Percentiles rank a stretch among this genome's conserved stretches.
Conservation (phyloP, 2,329 filamentous ascomycete genomes). For the Hypoxylon sp. region DNA sequence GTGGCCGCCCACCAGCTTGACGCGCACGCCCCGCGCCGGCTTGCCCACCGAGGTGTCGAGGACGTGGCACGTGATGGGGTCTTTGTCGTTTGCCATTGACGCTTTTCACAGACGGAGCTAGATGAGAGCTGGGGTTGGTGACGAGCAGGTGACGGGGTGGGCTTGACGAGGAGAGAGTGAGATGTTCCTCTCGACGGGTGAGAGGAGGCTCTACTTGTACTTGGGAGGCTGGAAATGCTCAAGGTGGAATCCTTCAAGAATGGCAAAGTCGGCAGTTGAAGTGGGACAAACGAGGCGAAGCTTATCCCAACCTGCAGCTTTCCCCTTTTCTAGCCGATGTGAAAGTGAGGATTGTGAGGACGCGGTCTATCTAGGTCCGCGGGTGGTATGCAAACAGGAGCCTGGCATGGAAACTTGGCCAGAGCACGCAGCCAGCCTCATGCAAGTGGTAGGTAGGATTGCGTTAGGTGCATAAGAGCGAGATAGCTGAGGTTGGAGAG, state of each 20-base stretch:
- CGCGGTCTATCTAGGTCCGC: no score
- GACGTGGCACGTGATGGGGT: conserved; percentile 85
- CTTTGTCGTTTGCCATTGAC: conserved; percentile 54
- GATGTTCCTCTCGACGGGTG: background rate
- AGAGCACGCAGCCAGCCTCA: no score
- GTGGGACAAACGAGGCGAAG: conserved; percentile 36
- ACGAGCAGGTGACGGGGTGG: background rate
- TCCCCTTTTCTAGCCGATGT: conserved; percentile 12
- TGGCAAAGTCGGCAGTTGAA: conserved; percentile 12
- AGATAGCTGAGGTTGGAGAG: background rate
- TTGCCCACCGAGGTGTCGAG: conserved; percentile 81
- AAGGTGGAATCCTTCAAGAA: conserved; percentile 10
- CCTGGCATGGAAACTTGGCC: no score
- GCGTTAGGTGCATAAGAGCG: background rate
- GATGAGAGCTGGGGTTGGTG: background rate
- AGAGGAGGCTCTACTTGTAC: conserved; percentile 27
- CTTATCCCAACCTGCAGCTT: conserved; percentile 14
- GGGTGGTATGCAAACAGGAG: no score
- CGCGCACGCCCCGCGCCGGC: conserved; percentile 71
- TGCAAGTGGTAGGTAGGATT: background rate
- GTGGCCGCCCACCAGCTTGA: conserved; percentile 63
- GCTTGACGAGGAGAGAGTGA: background rate
- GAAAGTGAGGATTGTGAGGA: no score
- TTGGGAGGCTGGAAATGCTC: conserved; percentile 15
- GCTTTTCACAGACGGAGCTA: no score